phyloP scores from a whole-genome alignment of 2,329 filamentous ascomycete species.

The Aspergillus brunneoviolaceus region DNA sequence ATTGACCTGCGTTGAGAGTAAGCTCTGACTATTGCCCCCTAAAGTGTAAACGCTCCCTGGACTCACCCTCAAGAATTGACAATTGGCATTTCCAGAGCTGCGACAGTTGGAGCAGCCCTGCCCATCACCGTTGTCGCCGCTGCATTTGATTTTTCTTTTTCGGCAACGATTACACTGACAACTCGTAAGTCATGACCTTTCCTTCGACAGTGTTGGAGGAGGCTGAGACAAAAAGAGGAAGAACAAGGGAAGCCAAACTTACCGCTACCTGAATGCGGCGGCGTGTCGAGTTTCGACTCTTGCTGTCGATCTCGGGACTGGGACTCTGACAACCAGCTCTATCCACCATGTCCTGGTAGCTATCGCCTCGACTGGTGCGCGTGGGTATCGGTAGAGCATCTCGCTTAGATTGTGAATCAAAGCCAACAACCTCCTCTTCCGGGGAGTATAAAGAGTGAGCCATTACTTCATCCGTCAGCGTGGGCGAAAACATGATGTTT shows the following conservation, averaged over 20 bases:
- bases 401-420: constrained; percentile 24
- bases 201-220: neutral
- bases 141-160: constrained; percentile 93
- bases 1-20: constrained; percentile 32
- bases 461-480: constrained; percentile 25
- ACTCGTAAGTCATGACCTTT: constrained; percentile 10
- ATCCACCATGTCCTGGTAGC: constrained; percentile 26
- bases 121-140: constrained; percentile 76
- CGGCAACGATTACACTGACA: constrained; percentile 80
- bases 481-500: constrained; percentile 17
- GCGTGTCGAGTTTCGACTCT: constrained; percentile 41
- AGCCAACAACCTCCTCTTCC: constrained; percentile 23
- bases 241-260: constrained; percentile 15
- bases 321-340: constrained; percentile 23
- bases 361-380: constrained; percentile 25
- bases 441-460: constrained; percentile 23
- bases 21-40: neutral
- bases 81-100: constrained; percentile 63
- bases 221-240: neutral
- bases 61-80: constrained; percentile 75
- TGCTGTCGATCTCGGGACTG: constrained; percentile 35
- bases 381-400: constrained; percentile 26
- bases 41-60: neutral
- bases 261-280: constrained; percentile 57
- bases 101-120: constrained; percentile 80